Base-by-base conservation (phyloP, 176 grass and related monocot species). In the Lolium multiflorum region DNA sequence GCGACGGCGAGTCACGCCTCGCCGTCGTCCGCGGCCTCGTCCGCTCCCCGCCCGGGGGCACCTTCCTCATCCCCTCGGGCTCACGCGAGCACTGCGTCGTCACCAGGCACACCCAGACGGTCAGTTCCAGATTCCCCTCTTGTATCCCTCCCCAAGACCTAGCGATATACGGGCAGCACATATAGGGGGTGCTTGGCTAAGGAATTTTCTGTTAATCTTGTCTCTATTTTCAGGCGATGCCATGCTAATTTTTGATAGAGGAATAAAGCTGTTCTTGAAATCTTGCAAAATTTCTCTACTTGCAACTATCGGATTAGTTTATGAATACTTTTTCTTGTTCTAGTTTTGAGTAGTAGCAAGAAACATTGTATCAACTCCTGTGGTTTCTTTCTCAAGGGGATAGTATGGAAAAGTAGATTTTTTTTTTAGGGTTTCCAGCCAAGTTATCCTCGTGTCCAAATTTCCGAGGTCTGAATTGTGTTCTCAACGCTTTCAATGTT, bases 1-100 rank as follows among this genome's bases (percentile, higher is more conserved):
- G 8, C 3, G 46, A n/a, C 8, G 77, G 63, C 4, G 80, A 87
- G 3, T 44, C 71, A 1, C 70, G 56, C 55, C 37, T 98, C 46
- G 84, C 81, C 13, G 92, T 89, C 10, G 86, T 98, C 13, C 86
- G 90, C 24, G 96, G 96, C 81, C 62, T 87, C 74, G 93, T 98
- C 37, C 87, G 88, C 56, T 60, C 59, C 82, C 15, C 70, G 16
- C 79, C 87, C 66, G 50, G 70, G 37, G 69, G 61, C 81, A 55
- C 18, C 9, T n/a, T 74, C 83, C 86, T 98, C 85, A 56, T 63
- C 10, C 83, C 90, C 9, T 84, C 83, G 37, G 78, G 87, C 79
- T 94, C 88, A 11, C 87, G 88, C 20, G 93, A 98, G 73, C 76
- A 25, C 43, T 89, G 90, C 57, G 90, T 96, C 65, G 55, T 92